Base-by-base conservation (phyloP, 352 stramenopile genomes). In the Pythium myriotylum region DNA sequence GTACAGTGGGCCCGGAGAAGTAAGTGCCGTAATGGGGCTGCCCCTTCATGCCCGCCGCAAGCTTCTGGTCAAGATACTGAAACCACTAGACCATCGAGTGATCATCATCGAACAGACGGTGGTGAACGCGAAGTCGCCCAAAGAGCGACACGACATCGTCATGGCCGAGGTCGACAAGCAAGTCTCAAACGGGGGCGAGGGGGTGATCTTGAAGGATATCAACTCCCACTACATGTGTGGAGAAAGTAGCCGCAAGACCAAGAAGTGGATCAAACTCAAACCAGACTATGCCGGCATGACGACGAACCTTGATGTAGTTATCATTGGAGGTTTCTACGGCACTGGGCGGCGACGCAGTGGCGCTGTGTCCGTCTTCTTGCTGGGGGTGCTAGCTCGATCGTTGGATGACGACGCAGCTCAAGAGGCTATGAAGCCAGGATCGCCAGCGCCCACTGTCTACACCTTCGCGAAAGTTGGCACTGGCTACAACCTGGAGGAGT, bases 191-290 rank as follows among this genome's bases (percentile, higher is more conserved):
- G 86, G 86, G 48, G 86, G 79, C 7, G 86, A 95, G 55, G 86
- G 86, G 13, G 73, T 95, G 33, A 92, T 95, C 27, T 67, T 95
- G 49, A 95, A 95, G 67, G 83, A 95, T 54, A 42, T 92, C 19
- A 91, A 91, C n/a, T 79, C 86, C 10, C 86, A 95, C 41, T 95
- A 95, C 41, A 94, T 95, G 83, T 95, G 84, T 45, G 86, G 84
- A 23, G 86, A 95, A 58, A 88, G 66, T 45, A 90, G 83, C 57
- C 76, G 84, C 3, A 86, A 86, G 64, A 74, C 81, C 14, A 89
- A 91, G 59, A 90, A 84, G 24, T 95, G 86, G 86, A 75, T 95
- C 68, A 95, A 95, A 46, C 68, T 95, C 39, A 95, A 95, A 51
- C 85, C 85, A 6, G 84, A 95, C 65, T 95, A 94, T 54, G 86